Evolutionary conservation across 805 yeast genomes (phyloP), one percentile per base, ranked within the genome.

Genomic region (Vanderwaltozyma tropicalis): DNA sequence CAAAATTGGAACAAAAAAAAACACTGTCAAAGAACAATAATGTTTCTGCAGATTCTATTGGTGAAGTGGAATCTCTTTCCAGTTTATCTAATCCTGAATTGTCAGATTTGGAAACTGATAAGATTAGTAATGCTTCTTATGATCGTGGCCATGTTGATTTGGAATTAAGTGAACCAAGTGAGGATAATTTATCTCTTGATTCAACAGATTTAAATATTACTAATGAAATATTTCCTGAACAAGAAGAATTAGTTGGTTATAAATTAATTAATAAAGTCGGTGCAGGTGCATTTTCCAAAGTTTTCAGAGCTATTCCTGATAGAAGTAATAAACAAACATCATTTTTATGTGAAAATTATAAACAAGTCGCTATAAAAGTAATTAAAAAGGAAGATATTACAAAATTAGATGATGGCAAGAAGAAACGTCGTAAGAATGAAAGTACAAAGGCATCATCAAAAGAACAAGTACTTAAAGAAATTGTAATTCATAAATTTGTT

Each of bases 231-330:
- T 59, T 62, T 18, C 49, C 51, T 11, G 62, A 62, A 32, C 74
- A 69, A 46, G 47, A 51, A 29, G 57, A 53, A 32, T 38, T 59
- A n/a, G 50, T 31, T 31, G 55, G 49, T 5, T 74, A 68, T 48
- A 55, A 53, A 38, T 50, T 74, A 17, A 41, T 67, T 2, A 63
- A 65, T 34, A 66, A 69, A 50, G 69, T 82, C 41, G 94, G 94
- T 13, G 88, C 82, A 53, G 94, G 94, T 15, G 88, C 92, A 0
- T 82, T 82, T 47, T 78, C 88, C 2, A 69, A 72, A 20, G 94
- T 82, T n/a, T 78, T 76, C 57, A 72, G 73, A 38, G 87, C 85
- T 25, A 35, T 50, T n/a, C 65, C 56, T 17, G 38, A 46, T 17
- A 37, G 38, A 13, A 34, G 38, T 15, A 46, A 48, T 22, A 25